Evolutionary conservation across 1,139 yeast species (phyloP).

Genomic region (Hansenula anomala): DNA sequence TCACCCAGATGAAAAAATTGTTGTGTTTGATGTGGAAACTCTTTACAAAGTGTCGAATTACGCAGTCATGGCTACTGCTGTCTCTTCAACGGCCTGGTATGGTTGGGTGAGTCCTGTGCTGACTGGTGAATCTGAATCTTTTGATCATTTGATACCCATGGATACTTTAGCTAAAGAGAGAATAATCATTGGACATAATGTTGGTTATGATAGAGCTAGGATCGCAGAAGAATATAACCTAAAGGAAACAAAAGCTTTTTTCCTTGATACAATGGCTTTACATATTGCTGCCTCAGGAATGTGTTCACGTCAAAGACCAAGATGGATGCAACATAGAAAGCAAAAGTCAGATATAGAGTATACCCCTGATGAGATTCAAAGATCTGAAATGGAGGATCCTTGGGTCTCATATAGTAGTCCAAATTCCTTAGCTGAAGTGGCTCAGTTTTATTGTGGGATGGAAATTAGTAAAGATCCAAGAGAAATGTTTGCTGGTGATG

Average conservation of each 20-base stretch:
- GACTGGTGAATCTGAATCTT: slow-evolving; percentile 39
- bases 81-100: slow-evolving; percentile 80
- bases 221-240: slow-evolving; percentile 79
- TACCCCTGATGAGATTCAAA: slow-evolving; percentile 17
- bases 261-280: slow-evolving; percentile 85
- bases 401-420: slow-evolving; percentile 78
- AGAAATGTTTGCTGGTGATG: slow-evolving; percentile 54
- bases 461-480: slow-evolving; percentile 64
- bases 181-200: slow-evolving; percentile 82
- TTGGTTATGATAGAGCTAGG: slow-evolving; percentile 87
- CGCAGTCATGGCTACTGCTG: slow-evolving; percentile 82
- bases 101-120: slow-evolving; percentile 91
- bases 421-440: slow-evolving; percentile 80
- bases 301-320: slow-evolving; percentile 85
- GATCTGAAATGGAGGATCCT: slow-evolving; percentile 45
- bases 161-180: slow-evolving; percentile 44
- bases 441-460: slow-evolving; percentile 71
- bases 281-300: slow-evolving; percentile 91
- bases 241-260: slow-evolving; percentile 65
- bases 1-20: slow-evolving; percentile 55
- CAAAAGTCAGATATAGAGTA: slow-evolving; percentile 18
- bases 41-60: slow-evolving; percentile 69
- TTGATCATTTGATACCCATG: slow-evolving; percentile 74
- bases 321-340: slow-evolving; percentile 65
- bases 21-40: slow-evolving; percentile 90